These are phyloP conservation scores for Anthostomella pinea DNA, from an alignment of 2,329 filamentous ascomycete species.

Conservation along the genomic window DNA sequence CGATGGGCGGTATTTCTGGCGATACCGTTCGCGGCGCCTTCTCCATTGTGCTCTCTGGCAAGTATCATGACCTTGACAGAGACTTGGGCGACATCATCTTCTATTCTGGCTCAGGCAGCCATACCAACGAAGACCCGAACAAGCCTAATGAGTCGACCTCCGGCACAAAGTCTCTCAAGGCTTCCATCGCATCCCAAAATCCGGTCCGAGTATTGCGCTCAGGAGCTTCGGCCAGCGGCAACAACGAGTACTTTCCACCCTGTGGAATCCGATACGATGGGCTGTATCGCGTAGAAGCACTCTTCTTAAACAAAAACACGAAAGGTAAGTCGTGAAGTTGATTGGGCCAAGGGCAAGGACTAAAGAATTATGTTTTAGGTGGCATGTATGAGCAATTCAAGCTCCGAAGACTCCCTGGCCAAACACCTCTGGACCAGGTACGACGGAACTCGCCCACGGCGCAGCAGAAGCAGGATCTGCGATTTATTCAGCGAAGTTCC, in stretches of 20 bases:
- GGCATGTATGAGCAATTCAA: constrained; percentile 29
- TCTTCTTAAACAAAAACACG: constrained; percentile 13
- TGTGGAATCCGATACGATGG: constrained; percentile 30
- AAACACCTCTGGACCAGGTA: constrained; percentile 17
- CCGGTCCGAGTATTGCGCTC: constrained; percentile 29
- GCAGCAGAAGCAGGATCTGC: constrained; percentile 13
- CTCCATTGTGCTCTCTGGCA: constrained; percentile 24
- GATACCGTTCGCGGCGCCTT: constrained; percentile 18
- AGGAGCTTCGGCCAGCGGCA: constrained; percentile 9
- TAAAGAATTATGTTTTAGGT: constrained; percentile 9
- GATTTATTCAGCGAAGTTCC: constrained; percentile 5
- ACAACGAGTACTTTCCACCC: constrained; percentile 14
- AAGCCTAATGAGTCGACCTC: constrained; percentile 12
- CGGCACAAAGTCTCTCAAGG: constrained; percentile 22
- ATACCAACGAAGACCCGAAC: constrained; percentile 10
- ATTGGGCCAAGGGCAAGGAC: background rate
- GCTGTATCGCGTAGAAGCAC: constrained; percentile 20
- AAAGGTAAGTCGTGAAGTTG: constrained; percentile 14
- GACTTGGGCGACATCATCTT: constrained; percentile 13
- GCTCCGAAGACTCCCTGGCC: constrained; percentile 16
- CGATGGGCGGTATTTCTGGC: constrained; percentile 25
- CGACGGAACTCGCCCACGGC: constrained; percentile 16
- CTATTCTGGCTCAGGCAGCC: constrained; percentile 19
- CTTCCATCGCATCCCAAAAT: constrained; percentile 10
- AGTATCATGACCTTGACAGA: constrained; percentile 16